Percentiles rank a stretch among this genome's conserved stretches.
phyloP scores from a whole-genome alignment of 176 grass and related monocot genomes.

The Zoysia pacifica region DNA sequence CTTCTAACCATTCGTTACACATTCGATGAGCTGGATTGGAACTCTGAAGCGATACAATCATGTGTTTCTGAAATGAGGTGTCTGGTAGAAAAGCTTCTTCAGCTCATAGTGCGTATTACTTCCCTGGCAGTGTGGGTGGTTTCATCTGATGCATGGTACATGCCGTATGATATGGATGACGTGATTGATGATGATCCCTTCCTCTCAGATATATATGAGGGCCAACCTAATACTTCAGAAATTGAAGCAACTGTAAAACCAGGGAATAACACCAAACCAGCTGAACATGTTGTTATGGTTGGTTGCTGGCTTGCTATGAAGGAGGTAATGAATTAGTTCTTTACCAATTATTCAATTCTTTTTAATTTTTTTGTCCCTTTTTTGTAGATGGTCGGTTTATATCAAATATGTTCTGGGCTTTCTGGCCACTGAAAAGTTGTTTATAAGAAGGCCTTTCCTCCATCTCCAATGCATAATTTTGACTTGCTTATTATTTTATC shows the following conservation, averaged over 20 bases:
- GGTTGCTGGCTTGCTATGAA: slow-evolving; percentile 99
- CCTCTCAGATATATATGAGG: slow-evolving; percentile 61
- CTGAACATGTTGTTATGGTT: slow-evolving; percentile 92
- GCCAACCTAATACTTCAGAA: slow-evolving; percentile 46
- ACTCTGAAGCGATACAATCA: slow-evolving; percentile 58
- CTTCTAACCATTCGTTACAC: slow-evolving; percentile 88
- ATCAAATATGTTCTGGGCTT: slow-evolving; percentile 16
- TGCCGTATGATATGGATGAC: slow-evolving; percentile 90
- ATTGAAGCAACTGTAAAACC: slow-evolving; percentile 45
- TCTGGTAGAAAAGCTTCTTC: slow-evolving; percentile 84
- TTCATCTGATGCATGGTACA: slow-evolving; percentile 87
- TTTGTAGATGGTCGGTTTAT: slow-evolving; percentile 5
- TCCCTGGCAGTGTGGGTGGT: slow-evolving; percentile 92
- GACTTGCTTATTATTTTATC: slow-evolving; percentile 6
- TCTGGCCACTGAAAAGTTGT: slow-evolving; percentile 24
- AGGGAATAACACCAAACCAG: slow-evolving; percentile 57
- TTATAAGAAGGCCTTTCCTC: slow-evolving; percentile 13
- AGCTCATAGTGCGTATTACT: slow-evolving; percentile 84
- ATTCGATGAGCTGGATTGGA: slow-evolving; percentile 99
- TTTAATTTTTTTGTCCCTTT: not conserved
- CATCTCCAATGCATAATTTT: not conserved
- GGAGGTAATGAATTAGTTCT: slow-evolving; percentile 61
- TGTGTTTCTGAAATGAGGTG: slow-evolving; percentile 65
- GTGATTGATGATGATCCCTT: slow-evolving; percentile 68
- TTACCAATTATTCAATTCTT: slow-evolving; percentile 14